A percentile compares a stretch with the other conserved stretches of the same genome.
These are phyloP conservation scores for Pistacia vera DNA, from an alignment of 345 rosid species.

Conservation along the genomic window DNA sequence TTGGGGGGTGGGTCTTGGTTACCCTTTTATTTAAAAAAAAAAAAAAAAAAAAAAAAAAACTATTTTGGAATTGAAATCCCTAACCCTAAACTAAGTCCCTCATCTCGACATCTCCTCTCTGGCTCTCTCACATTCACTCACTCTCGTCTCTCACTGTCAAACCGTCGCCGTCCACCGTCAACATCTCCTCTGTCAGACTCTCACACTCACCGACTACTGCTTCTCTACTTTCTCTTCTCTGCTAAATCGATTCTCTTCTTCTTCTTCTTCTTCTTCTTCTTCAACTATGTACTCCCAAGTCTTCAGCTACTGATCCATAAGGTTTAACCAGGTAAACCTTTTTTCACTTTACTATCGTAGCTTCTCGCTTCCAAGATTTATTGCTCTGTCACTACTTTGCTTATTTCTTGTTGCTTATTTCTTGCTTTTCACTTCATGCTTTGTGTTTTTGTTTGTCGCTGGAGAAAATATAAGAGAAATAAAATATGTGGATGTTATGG, in stretches of 20 bases:
- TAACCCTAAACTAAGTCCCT: too few relatives aligned
- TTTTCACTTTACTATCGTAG: not conserved
- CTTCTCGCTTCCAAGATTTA: not conserved
- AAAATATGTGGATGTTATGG: not conserved
- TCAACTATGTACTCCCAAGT: not conserved
- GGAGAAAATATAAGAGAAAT: not conserved
- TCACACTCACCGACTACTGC: too few relatives aligned
- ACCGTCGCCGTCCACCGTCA: too few relatives aligned
- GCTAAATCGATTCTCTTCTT: conserved; percentile 10
- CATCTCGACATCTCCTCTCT: too few relatives aligned
- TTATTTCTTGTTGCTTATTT: not conserved
- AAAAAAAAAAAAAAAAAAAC: too few relatives aligned
- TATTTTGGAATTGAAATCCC: too few relatives aligned
- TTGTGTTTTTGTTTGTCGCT: conserved; percentile 11
- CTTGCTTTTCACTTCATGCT: not conserved
- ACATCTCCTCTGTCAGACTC: too few relatives aligned
- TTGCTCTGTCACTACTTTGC: conserved; percentile 6
- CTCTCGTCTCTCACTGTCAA: too few relatives aligned
- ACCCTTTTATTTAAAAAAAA: too few relatives aligned
- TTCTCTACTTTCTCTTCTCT: not conserved
- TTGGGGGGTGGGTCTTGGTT: too few relatives aligned
- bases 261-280: conserved; percentile 2
- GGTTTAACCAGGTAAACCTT: conserved; percentile 18
- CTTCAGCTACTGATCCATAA: conserved; percentile 20
- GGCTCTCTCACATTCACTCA: too few relatives aligned